Conservation (phyloP, 768 basidiomycete species). For the Polyporus arcularius region DNA sequence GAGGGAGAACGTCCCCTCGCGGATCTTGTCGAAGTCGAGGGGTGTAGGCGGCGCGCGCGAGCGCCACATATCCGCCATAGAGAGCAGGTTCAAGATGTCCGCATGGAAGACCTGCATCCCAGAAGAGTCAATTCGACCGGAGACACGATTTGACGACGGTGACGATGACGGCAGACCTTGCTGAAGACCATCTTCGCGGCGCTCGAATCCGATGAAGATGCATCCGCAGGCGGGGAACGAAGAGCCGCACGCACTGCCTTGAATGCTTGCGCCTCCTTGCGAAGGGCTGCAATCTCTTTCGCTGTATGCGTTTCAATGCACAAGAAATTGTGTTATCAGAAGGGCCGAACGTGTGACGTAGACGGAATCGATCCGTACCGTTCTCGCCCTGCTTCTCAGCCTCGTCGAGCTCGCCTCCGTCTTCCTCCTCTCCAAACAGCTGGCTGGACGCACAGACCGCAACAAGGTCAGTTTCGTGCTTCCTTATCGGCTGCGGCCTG, state of each 20-base stretch:
- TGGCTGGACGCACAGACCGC: slow-evolving; percentile 53
- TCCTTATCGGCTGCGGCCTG: not conserved
- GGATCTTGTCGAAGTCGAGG: slow-evolving; percentile 78
- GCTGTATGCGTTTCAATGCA: slow-evolving; percentile 44
- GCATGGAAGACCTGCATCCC: slow-evolving; percentile 75
- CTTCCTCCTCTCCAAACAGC: slow-evolving; percentile 92
- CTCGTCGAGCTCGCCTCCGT: slow-evolving; percentile 80
- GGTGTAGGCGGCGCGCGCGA: slow-evolving; percentile 84
- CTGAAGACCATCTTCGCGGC: slow-evolving; percentile 78
- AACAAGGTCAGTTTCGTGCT: not conserved
- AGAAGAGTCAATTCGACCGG: not conserved
- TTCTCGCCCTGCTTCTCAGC: slow-evolving; percentile 95
- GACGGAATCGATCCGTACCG: slow-evolving; percentile 47
- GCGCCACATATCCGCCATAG: slow-evolving; percentile 98
- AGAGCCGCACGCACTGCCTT: slow-evolving; percentile 73
- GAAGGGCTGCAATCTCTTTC: slow-evolving; percentile 85
- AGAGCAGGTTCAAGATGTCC: slow-evolving; percentile 86
- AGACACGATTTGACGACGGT: not conserved
- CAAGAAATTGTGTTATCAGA: not conserved
- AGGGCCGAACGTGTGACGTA: not conserved
- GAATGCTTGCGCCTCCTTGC: slow-evolving; percentile 90
- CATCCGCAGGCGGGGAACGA: slow-evolving; percentile 41
- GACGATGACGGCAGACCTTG: slow-evolving; percentile 56
- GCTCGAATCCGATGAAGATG: slow-evolving; percentile 20
- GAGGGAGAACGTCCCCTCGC: slow-evolving; percentile 59